Conservation (phyloP, 768 basidiomycete species). For the Xanthoconium purpureum region DNA sequence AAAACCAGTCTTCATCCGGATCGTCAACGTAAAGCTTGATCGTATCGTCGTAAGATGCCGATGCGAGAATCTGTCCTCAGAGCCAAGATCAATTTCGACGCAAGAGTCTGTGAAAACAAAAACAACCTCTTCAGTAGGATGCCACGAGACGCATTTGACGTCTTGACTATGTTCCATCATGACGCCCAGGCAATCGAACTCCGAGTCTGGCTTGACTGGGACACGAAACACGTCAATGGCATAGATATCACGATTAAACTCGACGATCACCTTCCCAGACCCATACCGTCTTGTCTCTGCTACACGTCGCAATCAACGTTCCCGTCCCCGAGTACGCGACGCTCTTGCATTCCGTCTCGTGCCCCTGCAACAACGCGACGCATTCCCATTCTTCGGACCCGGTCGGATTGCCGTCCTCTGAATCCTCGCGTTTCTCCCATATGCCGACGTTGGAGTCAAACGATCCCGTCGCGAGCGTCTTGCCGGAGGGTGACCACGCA, state of each 20-base stretch:
- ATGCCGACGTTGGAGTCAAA: slow-evolving; percentile 92
- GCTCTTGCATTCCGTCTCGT: slow-evolving; percentile 95
- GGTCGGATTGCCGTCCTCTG: slow-evolving; percentile 32
- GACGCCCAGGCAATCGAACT: slow-evolving; percentile 93
- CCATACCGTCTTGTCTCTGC: slow-evolving; percentile 97
- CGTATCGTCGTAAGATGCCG: slow-evolving; percentile 95
- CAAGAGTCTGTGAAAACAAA: neutral
- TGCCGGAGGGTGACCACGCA: slow-evolving; percentile 87
- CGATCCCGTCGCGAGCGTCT: slow-evolving; percentile 83
- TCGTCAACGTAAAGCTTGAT: slow-evolving; percentile 93
- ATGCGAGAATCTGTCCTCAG: slow-evolving; percentile 79
- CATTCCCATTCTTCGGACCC: slow-evolving; percentile 79
- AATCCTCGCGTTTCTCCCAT: slow-evolving; percentile 69
- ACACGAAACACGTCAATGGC: neutral
- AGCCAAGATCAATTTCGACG: slow-evolving; percentile 7
- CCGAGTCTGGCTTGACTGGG: slow-evolving; percentile 82
- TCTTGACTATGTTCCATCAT: slow-evolving; percentile 97
- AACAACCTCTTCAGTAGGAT: slow-evolving; percentile 88
- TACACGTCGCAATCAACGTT: slow-evolving; percentile 87
- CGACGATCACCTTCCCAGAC: slow-evolving; percentile 84
- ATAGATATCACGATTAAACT: neutral
- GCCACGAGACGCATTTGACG: slow-evolving; percentile 93
- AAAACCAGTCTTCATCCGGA: slow-evolving; percentile 92
- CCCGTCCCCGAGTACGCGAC: slow-evolving; percentile 78
- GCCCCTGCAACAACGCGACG: slow-evolving; percentile 82